Percentiles rank a stretch among this genome's conserved stretches.
Conservation (phyloP, 306 rosid species). For the Quercus glauca region DNA sequence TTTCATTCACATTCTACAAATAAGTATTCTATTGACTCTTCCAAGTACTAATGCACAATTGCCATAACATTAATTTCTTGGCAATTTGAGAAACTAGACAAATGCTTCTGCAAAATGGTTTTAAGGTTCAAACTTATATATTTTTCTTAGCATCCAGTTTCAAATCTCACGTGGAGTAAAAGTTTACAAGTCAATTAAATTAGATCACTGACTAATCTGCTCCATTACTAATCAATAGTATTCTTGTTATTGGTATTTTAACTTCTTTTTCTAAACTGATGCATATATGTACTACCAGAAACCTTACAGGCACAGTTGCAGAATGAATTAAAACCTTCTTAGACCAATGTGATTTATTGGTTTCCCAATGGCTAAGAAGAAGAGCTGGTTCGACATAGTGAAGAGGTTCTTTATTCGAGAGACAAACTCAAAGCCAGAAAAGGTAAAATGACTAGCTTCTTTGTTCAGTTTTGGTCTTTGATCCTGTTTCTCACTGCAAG, state of each 20-base stretch:
- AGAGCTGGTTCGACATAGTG: constrained; percentile 74
- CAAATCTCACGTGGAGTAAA: background rate
- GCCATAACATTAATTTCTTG: background rate
- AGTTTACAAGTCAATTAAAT: background rate
- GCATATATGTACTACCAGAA: background rate
- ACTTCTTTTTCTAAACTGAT: background rate
- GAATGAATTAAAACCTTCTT: constrained; percentile 13
- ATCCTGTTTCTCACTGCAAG: constrained; percentile 16
- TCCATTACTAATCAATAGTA: background rate
- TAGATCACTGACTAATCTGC: background rate
- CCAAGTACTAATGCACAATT: constrained; percentile 18
- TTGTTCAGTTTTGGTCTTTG: background rate
- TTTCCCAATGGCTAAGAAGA: constrained; percentile 70
- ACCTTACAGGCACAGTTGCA: constrained; percentile 18
- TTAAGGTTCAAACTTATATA: background rate
- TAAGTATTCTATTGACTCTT: constrained; percentile 11
- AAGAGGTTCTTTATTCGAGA: constrained; percentile 69
- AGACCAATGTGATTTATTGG: constrained; percentile 26
- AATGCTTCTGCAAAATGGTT: constrained; percentile 16
- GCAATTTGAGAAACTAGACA: background rate
- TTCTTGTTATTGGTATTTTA: background rate
- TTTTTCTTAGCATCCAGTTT: background rate
- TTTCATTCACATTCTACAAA: constrained; percentile 32
- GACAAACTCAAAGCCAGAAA: constrained; percentile 53
- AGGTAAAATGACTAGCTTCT: constrained; percentile 35